Conservation (phyloP, 305 asterid species). For the Plantago lanceolata region DNA sequence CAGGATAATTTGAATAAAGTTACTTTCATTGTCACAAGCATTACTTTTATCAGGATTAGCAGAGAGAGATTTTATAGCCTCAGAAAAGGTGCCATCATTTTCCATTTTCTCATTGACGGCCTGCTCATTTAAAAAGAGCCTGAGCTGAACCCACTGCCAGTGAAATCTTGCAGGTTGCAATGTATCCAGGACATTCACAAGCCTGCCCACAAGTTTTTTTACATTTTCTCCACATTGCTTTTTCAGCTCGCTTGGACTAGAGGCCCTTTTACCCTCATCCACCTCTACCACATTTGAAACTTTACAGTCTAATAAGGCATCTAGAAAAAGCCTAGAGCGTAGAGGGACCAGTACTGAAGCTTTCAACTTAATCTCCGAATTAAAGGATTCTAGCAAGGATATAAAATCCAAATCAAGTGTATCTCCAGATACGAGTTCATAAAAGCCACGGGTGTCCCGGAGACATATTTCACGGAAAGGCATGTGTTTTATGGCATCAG, state of each 20-base stretch:
- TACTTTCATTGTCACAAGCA: constrained; percentile 85
- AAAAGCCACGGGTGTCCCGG: constrained; percentile 69
- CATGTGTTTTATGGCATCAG: constrained; percentile 78
- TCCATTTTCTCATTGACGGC: constrained; percentile 83
- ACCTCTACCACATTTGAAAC: constrained; percentile 47
- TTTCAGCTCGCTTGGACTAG: constrained; percentile 62
- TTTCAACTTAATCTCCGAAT: constrained; percentile 56
- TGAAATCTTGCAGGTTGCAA: constrained; percentile 97
- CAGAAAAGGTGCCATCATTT: constrained; percentile 60
- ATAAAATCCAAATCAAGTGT: constrained; percentile 78
- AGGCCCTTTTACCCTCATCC: constrained; percentile 53
- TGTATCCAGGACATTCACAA: constrained; percentile 75
- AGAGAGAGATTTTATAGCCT: constrained; percentile 75
- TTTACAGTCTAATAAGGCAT: constrained; percentile 80
- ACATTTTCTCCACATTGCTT: constrained; percentile 56
- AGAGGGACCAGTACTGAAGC: constrained; percentile 86
- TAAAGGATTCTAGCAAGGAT: constrained; percentile 61
- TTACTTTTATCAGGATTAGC: constrained; percentile 61
- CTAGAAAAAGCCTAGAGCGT: constrained; percentile 84
- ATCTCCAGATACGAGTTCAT: constrained; percentile 69
- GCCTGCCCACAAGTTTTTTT: constrained; percentile 63
- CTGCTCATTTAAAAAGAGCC: constrained; percentile 90
- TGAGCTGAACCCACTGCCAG: constrained; percentile 98
- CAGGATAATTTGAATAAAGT: constrained; percentile 78
- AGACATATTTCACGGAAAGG: constrained; percentile 94